Conservation (phyloP, 805 yeast genomes). For the Candida fluviatilis region DNA sequence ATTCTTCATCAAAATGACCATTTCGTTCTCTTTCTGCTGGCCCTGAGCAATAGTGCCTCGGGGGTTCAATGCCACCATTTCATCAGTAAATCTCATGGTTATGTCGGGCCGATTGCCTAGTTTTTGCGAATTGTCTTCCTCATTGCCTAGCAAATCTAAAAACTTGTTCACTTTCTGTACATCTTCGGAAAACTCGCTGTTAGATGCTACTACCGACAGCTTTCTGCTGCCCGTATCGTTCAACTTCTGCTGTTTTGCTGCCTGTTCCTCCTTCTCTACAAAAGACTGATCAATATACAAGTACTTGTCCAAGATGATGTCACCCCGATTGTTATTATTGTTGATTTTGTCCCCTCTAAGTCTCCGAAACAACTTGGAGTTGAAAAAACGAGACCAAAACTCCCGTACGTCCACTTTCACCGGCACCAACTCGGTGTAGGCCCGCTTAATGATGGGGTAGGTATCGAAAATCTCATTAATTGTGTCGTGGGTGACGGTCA, state of each 20-base stretch:
- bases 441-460: constrained; percentile 85
- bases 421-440: constrained; percentile 90
- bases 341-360: constrained; percentile 81
- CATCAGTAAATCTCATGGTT: constrained; percentile 71
- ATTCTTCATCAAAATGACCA: constrained; percentile 72
- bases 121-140: constrained; percentile 70
- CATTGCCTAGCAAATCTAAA: constrained; percentile 77
- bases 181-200: background rate
- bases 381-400: constrained; percentile 95
- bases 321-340: constrained; percentile 73
- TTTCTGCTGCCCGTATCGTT: background rate
- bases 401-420: constrained; percentile 75
- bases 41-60: constrained; percentile 5
- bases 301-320: constrained; percentile 79
- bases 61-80: constrained; percentile 9
- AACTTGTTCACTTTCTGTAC: constrained; percentile 57
- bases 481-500: constrained; percentile 85
- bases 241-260: constrained; percentile 6
- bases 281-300: constrained; percentile 63
- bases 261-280: constrained; percentile 33
- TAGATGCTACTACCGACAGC: background rate
- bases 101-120: constrained; percentile 82
- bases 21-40: constrained; percentile 46
- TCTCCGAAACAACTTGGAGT: constrained; percentile 81
- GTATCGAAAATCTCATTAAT: constrained; percentile 87